These are phyloP conservation scores for Cryptococcus sp. DNA, from an alignment of 1,284 basidiomycete species.

Conservation along the genomic window DNA sequence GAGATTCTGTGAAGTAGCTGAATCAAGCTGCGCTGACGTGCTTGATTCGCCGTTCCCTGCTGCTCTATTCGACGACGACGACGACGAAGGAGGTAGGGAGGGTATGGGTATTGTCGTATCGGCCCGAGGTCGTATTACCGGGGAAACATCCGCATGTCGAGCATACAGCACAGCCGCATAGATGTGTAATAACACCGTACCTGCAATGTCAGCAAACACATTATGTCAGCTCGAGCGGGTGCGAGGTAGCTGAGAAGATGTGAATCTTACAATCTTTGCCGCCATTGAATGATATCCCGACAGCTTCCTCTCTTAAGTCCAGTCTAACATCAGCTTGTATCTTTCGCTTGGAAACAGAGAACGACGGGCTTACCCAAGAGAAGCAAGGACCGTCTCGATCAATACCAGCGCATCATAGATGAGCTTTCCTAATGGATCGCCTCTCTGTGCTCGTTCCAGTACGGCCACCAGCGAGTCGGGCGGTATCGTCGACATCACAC, in stretches of 20 bases:
- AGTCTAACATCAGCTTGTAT: neutral
- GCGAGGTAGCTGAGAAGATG: neutral
- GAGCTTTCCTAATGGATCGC: conserved; percentile 55
- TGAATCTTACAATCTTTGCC: conserved; percentile 89
- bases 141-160: conserved; percentile 27
- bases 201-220: conserved; percentile 58
- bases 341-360: neutral
- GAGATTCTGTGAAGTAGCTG: neutral
- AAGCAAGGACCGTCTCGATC: conserved; percentile 71
- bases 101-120: conserved; percentile 11
- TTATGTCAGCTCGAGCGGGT: neutral
- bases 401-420: conserved; percentile 76
- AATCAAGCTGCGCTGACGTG: no score
- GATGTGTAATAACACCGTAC: conserved; percentile 91
- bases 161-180: conserved; percentile 68
- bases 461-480: conserved; percentile 23
- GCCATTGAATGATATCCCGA: conserved; percentile 93
- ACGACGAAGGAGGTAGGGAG: conserved; percentile 13
- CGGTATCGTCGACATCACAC: neutral
- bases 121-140: conserved; percentile 5
- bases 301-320: conserved; percentile 61
- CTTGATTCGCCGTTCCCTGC: no score
- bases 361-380: conserved; percentile 64
- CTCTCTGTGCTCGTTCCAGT: conserved; percentile 30
- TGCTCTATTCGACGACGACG: neutral